phyloP scores from a whole-genome alignment of 164 flowering plant genomes.

The Sedum album region DNA sequence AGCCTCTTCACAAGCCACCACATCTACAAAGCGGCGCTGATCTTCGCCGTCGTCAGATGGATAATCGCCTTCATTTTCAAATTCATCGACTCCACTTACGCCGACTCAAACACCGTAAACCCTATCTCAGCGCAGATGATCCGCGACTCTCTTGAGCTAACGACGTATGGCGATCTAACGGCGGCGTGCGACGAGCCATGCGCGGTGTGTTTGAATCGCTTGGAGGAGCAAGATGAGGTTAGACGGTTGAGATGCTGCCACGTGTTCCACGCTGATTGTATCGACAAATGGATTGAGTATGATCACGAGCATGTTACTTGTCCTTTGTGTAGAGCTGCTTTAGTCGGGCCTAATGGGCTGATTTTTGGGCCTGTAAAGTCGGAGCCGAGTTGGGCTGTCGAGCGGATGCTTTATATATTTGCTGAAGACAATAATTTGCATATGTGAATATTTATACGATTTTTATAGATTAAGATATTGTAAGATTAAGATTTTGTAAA shows the following conservation, averaged over 20 bases:
- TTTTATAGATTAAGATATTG: not conserved
- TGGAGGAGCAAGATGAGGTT: conserved; percentile 31
- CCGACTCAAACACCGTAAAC: not conserved
- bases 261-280: conserved; percentile 54
- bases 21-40: conserved; percentile 1
- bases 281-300: conserved; percentile 51
- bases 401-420: conserved; percentile 47
- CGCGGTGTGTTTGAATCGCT: conserved; percentile 50
- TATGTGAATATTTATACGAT: conserved; percentile 1
- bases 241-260: conserved; percentile 54
- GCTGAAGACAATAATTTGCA: conserved; percentile 41
- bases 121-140: not conserved
- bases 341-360: conserved; percentile 16
- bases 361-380: conserved; percentile 9
- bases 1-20: too few relatives aligned
- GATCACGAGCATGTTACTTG: conserved; percentile 37
- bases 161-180: conserved; percentile 3
- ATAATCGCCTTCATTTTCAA: not conserved
- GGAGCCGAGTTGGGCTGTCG: conserved; percentile 58
- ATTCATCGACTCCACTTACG: not conserved
- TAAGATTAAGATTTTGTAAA: too few relatives aligned
- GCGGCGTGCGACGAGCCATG: conserved; percentile 18
- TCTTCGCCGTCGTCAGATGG: conserved; percentile 6
- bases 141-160: conserved; percentile 2
- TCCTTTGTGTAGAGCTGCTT: conserved; percentile 50